phyloP scores from a whole-genome alignment of 2,329 filamentous ascomycete genomes.

The Cercospora sesami region DNA sequence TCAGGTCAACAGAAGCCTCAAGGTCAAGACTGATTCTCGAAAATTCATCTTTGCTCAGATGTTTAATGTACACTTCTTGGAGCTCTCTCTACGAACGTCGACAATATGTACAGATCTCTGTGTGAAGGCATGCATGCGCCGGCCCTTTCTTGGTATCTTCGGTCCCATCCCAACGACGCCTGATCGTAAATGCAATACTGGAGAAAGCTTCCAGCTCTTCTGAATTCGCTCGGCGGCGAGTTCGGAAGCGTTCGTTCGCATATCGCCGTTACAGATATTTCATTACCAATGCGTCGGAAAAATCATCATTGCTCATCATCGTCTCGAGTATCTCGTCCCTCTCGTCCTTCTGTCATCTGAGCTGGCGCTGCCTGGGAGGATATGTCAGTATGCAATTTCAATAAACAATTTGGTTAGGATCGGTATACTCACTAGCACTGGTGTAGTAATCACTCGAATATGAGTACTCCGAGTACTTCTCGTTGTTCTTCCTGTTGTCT shows the following conservation, averaged over 20 bases:
- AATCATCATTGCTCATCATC: constrained; percentile 17
- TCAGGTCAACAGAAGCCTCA: background rate
- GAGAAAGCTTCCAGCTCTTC: background rate
- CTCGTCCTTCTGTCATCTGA: constrained; percentile 30
- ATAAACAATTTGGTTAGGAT: background rate
- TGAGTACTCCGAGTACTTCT: constrained; percentile 45
- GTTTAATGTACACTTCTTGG: background rate
- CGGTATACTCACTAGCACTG: constrained; percentile 47
- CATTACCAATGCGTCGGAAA: background rate
- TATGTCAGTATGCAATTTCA: constrained; percentile 19
- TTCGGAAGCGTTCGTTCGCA: background rate
- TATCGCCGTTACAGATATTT: constrained; percentile 3
- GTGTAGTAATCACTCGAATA: constrained; percentile 50
- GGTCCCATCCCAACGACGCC: background rate
- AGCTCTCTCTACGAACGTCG: constrained; percentile 4
- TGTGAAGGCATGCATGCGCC: background rate
- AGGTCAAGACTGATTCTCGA: background rate
- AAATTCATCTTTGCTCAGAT: background rate
- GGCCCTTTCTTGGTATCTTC: constrained; percentile 1
- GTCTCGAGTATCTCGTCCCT: constrained; percentile 23
- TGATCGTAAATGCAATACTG: background rate
- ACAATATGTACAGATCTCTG: constrained; percentile 10
- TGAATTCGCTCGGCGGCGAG: background rate
- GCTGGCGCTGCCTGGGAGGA: constrained; percentile 27
- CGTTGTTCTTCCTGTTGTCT: constrained; percentile 42